These are phyloP conservation scores for Sporothrix pallida DNA, from an alignment of 2,329 filamentous ascomycete species.

Conservation along the genomic window DNA sequence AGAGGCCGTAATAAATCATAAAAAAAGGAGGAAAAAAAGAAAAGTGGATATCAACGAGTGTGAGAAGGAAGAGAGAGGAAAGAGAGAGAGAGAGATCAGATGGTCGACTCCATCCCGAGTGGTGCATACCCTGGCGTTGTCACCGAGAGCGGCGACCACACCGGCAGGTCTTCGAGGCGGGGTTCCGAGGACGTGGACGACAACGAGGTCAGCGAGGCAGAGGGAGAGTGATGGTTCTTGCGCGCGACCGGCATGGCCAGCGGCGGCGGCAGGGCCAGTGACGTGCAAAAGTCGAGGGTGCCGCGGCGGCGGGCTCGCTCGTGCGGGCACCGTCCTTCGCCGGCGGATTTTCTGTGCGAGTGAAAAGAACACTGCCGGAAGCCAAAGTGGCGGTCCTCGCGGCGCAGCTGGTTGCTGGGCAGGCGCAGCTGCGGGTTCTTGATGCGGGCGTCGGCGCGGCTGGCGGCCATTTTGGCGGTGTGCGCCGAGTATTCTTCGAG, in stretches of 20 bases:
- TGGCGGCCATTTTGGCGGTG: slow-evolving; percentile 57
- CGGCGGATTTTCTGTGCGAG: slow-evolving; percentile 60
- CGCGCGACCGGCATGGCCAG: not conserved
- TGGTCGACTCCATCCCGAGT: slow-evolving; percentile 37
- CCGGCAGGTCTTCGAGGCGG: slow-evolving; percentile 30
- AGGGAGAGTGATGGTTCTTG: not conserved
- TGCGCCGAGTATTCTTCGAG: slow-evolving; percentile 58
- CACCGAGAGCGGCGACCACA: slow-evolving; percentile 33
- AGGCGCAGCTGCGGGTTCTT: slow-evolving; percentile 67
- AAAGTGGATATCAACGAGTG: not conserved
- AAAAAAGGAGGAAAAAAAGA: slow-evolving; percentile 41
- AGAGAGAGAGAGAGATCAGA: slow-evolving; percentile 37
- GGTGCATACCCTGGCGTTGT: slow-evolving; percentile 32
- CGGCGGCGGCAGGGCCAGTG: not conserved
- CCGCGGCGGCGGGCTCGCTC: not conserved
- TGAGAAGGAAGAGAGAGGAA: slow-evolving; percentile 34
- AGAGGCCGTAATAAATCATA: slow-evolving; percentile 21
- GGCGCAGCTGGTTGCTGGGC: slow-evolving; percentile 60
- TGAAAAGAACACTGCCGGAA: slow-evolving; percentile 67
- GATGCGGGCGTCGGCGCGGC: slow-evolving; percentile 58
- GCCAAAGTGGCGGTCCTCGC: slow-evolving; percentile 64
- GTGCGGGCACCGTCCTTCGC: slow-evolving; percentile 61
- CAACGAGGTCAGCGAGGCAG: not conserved
- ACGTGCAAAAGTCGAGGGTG: not conserved
- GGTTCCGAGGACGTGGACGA: slow-evolving; percentile 29